Evolutionary conservation across 2,329 filamentous ascomycete species (phyloP), one percentile per base, ranked within the genome.

Genomic region (Colletotrichum noveboracense): DNA sequence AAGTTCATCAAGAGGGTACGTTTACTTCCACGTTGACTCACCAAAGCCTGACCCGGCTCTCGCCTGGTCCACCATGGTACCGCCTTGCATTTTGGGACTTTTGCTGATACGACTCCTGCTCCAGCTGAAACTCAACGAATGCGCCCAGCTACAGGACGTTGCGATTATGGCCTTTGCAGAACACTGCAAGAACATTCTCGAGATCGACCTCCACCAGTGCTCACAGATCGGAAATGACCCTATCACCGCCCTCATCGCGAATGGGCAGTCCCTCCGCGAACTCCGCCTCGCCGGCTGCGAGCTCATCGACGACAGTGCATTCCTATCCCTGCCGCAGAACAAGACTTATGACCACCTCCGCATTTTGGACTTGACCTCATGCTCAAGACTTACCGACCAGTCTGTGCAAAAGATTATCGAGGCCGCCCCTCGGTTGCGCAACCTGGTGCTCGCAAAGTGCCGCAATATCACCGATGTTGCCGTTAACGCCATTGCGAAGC

Each of bases 161-260:
- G 93, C 96, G 8, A 93, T 98, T 77, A 88, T 95, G 74, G 94
- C 96, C 5, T 97, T 99, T 82, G 96, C 97, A 7, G 89, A 93
- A 61, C 92, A 97, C 84, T 98, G 96, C 83, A 95, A 93, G 14
- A 96, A 98, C 79, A 96, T 99, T 36, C 93, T 99, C 77, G 97
- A 99, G 84, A 98, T 99, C 77, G 97, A 99, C 83, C 91, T 99
- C 16, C 95, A 98, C 79, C 94, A 95, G 79, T 98, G 97, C 87
- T 90, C 88, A 70, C 90, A 93, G 61, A 92, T 99, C 78, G 94
- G 94, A 77, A 97, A 97, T 82, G 91, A 93, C 28, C 95, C 97
- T 1, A 91, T 99, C 65, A 96, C 95, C 0, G 91, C 94, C 4
- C 91, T 99, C 16, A 89, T 99, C 65, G 90, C 91, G 26, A 93